Percentiles rank a stretch among this genome's conserved stretches.
phyloP scores from a whole-genome alignment of 768 basidiomycete genomes.

The Lactarius hengduanensis region DNA sequence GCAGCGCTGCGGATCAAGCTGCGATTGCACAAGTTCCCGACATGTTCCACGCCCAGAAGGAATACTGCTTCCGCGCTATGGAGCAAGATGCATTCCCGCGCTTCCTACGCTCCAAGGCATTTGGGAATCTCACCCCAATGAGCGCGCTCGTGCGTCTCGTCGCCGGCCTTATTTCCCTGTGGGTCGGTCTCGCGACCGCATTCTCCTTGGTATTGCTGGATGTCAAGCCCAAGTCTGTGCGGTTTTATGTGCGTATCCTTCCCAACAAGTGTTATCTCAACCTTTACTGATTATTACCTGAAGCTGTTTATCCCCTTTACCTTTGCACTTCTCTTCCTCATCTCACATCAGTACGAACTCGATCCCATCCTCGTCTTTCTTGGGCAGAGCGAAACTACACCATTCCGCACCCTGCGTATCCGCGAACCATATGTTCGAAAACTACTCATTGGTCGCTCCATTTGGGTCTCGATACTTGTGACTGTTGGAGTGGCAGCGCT shows the following conservation, averaged over 20 bases:
- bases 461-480: constrained; percentile 87
- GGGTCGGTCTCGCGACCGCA: constrained; percentile 90
- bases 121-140: constrained; percentile 93
- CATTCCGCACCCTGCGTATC: constrained; percentile 90
- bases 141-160: constrained; percentile 85
- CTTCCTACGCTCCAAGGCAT: constrained; percentile 96
- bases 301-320: constrained; percentile 95
- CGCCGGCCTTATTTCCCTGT: constrained; percentile 79
- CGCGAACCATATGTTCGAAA: constrained; percentile 94
- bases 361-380: constrained; percentile 95
- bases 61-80: constrained; percentile 95
- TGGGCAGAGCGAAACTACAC: constrained; percentile 93
- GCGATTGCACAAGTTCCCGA: constrained; percentile 91
- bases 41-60: constrained; percentile 96
- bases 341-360: constrained; percentile 96
- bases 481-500: constrained; percentile 72
- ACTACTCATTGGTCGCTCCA: constrained; percentile 81
- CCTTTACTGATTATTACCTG: constrained; percentile 19
- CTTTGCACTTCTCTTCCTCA: constrained; percentile 83
- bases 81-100: constrained; percentile 93
- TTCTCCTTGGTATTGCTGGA: constrained; percentile 95
- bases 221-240: constrained; percentile 84
- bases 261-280: constrained; percentile 13
- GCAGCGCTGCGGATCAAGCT: constrained; percentile 61
- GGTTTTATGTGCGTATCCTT: constrained; percentile 82